These are phyloP conservation scores for Epichloe glyceriae DNA, from an alignment of 2,329 filamentous ascomycete species.

Conservation along the genomic window DNA sequence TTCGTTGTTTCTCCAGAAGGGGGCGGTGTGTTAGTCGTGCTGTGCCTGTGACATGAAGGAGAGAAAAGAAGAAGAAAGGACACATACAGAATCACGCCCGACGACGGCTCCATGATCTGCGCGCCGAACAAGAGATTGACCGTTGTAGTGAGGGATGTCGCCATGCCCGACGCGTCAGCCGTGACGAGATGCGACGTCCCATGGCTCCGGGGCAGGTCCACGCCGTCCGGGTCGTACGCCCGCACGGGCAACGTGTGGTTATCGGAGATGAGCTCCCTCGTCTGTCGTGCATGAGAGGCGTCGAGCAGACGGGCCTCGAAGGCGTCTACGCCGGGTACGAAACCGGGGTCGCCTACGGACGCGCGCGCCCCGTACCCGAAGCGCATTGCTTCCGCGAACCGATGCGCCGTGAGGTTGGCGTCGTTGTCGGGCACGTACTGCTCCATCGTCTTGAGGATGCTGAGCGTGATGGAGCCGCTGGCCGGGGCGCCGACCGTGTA, in stretches of 20 bases:
- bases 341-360: slow-evolving; percentile 73
- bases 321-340: slow-evolving; percentile 46
- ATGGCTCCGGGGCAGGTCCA: slow-evolving; percentile 56
- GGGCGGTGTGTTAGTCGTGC: not conserved
- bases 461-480: slow-evolving; percentile 63
- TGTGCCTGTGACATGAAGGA: not conserved
- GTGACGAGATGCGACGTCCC: slow-evolving; percentile 65
- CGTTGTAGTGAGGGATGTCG: slow-evolving; percentile 73
- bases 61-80: not conserved
- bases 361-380: slow-evolving; percentile 74
- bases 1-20: slow-evolving; percentile 39
- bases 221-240: slow-evolving; percentile 56
- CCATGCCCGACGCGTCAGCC: slow-evolving; percentile 59
- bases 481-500: slow-evolving; percentile 60
- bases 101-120: slow-evolving; percentile 63
- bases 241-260: slow-evolving; percentile 55
- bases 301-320: slow-evolving; percentile 60
- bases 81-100: slow-evolving; percentile 59
- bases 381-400: slow-evolving; percentile 75
- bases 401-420: slow-evolving; percentile 60
- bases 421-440: slow-evolving; percentile 50
- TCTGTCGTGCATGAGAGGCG: slow-evolving; percentile 40
- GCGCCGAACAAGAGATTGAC: slow-evolving; percentile 80
- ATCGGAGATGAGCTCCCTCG: slow-evolving; percentile 59
- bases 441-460: slow-evolving; percentile 70